Conservation (phyloP, 345 rosid genomes). For the Camelina neglecta region DNA sequence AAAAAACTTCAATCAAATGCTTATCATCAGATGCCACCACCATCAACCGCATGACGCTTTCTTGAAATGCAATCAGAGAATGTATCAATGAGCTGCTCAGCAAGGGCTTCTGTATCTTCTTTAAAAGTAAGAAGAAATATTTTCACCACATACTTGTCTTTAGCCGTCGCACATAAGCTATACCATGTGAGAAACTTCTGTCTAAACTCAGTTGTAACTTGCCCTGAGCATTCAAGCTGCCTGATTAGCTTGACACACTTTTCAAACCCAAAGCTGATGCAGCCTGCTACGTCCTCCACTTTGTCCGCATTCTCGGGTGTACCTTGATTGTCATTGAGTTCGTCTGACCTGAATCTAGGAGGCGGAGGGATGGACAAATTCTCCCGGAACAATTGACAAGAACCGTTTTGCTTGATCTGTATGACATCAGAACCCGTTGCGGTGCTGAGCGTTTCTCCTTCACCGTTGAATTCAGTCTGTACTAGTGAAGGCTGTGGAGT, state of each 20-base stretch:
- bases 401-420: not conserved
- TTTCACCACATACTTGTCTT: conserved; percentile 73
- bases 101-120: conserved; percentile 67
- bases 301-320: not conserved
- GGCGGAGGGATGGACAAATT: not conserved
- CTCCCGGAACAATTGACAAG: conserved; percentile 25
- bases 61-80: conserved; percentile 63
- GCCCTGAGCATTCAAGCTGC: conserved; percentile 71
- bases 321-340: not conserved
- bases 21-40: not conserved
- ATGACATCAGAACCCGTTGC: not conserved
- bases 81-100: conserved; percentile 81
- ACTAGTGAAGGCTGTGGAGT: not conserved
- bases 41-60: conserved; percentile 37
- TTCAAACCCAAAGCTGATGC: conserved; percentile 47
- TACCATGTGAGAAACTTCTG: conserved; percentile 92
- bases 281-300: not conserved
- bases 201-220: conserved; percentile 72
- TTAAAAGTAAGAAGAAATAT: conserved; percentile 61
- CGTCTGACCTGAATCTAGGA: not conserved
- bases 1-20: not conserved
- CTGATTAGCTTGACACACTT: conserved; percentile 69
- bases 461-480: not conserved
- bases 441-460: not conserved
- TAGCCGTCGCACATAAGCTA: conserved; percentile 70